Conservation (phyloP, 768 basidiomycete species). For the Pisolithus microcarpus region DNA sequence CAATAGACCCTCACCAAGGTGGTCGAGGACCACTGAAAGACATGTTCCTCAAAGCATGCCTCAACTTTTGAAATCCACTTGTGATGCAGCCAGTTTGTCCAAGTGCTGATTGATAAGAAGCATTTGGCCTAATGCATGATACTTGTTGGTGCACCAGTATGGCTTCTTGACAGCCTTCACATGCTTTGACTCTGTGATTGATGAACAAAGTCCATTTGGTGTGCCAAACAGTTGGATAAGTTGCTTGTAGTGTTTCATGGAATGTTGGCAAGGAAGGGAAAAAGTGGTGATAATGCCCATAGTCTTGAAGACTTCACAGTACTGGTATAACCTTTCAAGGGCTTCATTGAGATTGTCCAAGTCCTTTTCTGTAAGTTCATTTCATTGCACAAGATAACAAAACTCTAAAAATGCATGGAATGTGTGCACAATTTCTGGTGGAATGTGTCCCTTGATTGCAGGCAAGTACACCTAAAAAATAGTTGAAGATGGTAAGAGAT, state of each 20-base stretch:
- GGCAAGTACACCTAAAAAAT: slow-evolving; percentile 21
- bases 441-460: slow-evolving; percentile 21
- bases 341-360: too few species aligned
- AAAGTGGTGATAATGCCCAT: too few species aligned
- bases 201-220: slow-evolving; percentile 31
- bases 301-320: too few species aligned
- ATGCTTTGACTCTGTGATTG: slow-evolving; percentile 31
- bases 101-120: slow-evolving; percentile 18
- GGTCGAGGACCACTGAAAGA: not conserved
- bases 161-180: slow-evolving; percentile 32
- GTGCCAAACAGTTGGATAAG: slow-evolving; percentile 23
- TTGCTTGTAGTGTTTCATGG: not conserved
- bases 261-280: too few species aligned
- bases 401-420: slow-evolving; percentile 23
- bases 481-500: not conserved
- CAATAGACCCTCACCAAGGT: too few species aligned
- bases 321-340: too few species aligned
- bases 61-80: slow-evolving; percentile 10
- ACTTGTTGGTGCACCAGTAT: slow-evolving; percentile 20
- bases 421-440: slow-evolving; percentile 9
- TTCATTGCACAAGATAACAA: slow-evolving; percentile 21
- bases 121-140: slow-evolving; percentile 25
- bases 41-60: slow-evolving; percentile 18
- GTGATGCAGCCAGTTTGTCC: slow-evolving; percentile 2
- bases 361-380: not conserved